Evolutionary conservation across 1,284 basidiomycete genomes (phyloP).

Genomic region (Apiotrichum laibachii): DNA sequence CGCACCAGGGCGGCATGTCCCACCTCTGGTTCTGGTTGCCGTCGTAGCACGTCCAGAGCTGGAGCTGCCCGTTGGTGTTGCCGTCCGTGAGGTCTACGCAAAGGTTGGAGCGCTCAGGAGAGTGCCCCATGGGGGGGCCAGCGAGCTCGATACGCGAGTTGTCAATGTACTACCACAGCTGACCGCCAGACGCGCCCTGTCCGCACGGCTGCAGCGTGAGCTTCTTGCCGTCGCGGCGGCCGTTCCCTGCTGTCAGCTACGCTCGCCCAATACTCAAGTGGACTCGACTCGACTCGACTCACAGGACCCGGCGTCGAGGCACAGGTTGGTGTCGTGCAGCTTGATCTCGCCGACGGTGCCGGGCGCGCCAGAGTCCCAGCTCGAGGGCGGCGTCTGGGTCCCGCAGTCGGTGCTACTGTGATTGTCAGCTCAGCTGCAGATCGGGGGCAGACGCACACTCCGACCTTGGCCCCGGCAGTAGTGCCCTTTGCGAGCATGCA

Average conservation of each 20-base stretch:
- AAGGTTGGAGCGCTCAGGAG: not conserved
- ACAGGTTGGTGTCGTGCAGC: not conserved
- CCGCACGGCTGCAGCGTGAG: not conserved
- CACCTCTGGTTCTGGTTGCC: not conserved
- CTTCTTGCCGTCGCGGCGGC: conserved; percentile 1
- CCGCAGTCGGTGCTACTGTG: not conserved
- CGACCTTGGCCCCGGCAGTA: not conserved
- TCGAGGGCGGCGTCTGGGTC: not conserved
- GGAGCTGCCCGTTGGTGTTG: not conserved
- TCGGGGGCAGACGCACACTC: not conserved
- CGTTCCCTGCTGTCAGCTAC: not conserved
- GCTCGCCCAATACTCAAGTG: not conserved
- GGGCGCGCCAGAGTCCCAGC: conserved; percentile 2
- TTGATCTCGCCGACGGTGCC: conserved; percentile 1
- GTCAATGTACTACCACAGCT: not conserved
- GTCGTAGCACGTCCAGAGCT: not conserved
- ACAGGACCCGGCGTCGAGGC: not conserved
- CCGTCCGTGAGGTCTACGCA: not conserved
- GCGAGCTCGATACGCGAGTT: not conserved
- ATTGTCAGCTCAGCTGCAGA: not conserved
- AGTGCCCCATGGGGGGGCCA: not conserved
- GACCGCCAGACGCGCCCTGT: not conserved
- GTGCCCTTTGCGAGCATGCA: conserved; percentile 1
- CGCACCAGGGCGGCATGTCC: not conserved
- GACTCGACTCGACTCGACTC: not conserved